These are phyloP conservation scores for Macrolepiota dolichaula DNA, from an alignment of 768 basidiomycete genomes.

Conservation along the genomic window DNA sequence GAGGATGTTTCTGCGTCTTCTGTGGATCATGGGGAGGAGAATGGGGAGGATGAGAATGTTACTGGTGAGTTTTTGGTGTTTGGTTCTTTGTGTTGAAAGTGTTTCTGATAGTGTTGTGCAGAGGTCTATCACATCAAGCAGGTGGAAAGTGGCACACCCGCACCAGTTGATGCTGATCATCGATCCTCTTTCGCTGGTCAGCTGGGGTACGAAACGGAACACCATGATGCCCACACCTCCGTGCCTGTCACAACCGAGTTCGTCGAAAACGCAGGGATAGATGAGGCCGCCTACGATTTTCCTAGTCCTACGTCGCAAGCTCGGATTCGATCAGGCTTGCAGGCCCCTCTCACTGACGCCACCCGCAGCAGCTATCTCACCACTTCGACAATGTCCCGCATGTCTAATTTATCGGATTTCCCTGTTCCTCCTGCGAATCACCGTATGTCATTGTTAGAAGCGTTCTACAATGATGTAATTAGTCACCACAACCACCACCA, in stretches of 20 bases:
- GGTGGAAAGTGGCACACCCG: slow-evolving; percentile 51
- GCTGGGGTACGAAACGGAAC: slow-evolving; percentile 21
- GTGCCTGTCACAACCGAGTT: slow-evolving; percentile 12
- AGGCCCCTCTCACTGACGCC: slow-evolving; percentile 28
- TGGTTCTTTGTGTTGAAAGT: neutral
- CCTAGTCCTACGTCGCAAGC: slow-evolving; percentile 11
- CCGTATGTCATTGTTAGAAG: slow-evolving; percentile 39
- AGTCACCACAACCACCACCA: too few species aligned
- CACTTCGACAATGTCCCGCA: slow-evolving; percentile 53
- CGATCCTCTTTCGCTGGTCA: slow-evolving; percentile 38
- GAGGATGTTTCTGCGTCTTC: slow-evolving; percentile 48
- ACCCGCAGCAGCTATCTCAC: slow-evolving; percentile 61
- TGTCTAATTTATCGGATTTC: slow-evolving; percentile 73
- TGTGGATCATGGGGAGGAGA: slow-evolving; percentile 30
- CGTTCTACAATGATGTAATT: slow-evolving; percentile 36
- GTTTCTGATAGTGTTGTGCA: slow-evolving; percentile 18
- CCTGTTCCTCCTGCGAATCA: slow-evolving; percentile 52
- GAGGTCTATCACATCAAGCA: slow-evolving; percentile 47
- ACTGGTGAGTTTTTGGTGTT: slow-evolving; percentile 26
- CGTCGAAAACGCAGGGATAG: neutral
- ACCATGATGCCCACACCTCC: neutral
- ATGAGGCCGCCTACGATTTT: slow-evolving; percentile 3
- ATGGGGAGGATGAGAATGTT: slow-evolving; percentile 38
- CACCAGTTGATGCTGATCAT: slow-evolving; percentile 34
- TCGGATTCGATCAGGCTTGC: slow-evolving; percentile 26